phyloP scores from a whole-genome alignment of 2,329 filamentous ascomycete genomes.

The Colletotrichum neosansevieriae region DNA sequence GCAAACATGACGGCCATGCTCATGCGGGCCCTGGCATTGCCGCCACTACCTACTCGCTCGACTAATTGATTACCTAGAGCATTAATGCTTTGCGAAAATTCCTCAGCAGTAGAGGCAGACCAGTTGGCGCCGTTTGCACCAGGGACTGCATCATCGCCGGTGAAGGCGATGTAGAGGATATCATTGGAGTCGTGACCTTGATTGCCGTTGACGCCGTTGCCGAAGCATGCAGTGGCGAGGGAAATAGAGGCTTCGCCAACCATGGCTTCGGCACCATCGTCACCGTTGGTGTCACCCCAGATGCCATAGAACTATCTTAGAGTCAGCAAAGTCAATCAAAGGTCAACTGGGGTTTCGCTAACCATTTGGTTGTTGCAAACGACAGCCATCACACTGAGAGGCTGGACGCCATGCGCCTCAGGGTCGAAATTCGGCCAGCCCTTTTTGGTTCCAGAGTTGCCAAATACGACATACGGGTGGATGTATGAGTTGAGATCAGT shows the following conservation, averaged over 20 bases:
- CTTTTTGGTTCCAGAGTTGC: slow-evolving; percentile 51
- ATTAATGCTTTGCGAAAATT: slow-evolving; percentile 67
- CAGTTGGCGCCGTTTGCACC: slow-evolving; percentile 66
- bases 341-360: background rate
- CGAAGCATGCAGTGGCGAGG: slow-evolving; percentile 69
- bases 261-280: slow-evolving; percentile 58
- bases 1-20: background rate
- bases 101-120: slow-evolving; percentile 59
- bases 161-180: slow-evolving; percentile 73
- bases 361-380: slow-evolving; percentile 60
- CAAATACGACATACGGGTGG: slow-evolving; percentile 63
- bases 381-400: slow-evolving; percentile 62
- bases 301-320: slow-evolving; percentile 63
- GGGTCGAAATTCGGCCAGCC: slow-evolving; percentile 52
- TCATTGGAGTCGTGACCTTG: slow-evolving; percentile 68
- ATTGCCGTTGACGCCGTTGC: slow-evolving; percentile 64
- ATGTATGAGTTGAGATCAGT: slow-evolving; percentile 58
- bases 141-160: slow-evolving; percentile 67
- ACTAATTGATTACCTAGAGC: slow-evolving; percentile 65
- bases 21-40: background rate
- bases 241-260: slow-evolving; percentile 70
- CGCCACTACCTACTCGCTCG: slow-evolving; percentile 47
- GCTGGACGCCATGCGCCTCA: slow-evolving; percentile 53
- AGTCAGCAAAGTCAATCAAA: background rate
- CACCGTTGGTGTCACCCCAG: slow-evolving; percentile 73